Base-by-base conservation (phyloP, 805 yeast species). In the Priceomyces fermenticarens region DNA sequence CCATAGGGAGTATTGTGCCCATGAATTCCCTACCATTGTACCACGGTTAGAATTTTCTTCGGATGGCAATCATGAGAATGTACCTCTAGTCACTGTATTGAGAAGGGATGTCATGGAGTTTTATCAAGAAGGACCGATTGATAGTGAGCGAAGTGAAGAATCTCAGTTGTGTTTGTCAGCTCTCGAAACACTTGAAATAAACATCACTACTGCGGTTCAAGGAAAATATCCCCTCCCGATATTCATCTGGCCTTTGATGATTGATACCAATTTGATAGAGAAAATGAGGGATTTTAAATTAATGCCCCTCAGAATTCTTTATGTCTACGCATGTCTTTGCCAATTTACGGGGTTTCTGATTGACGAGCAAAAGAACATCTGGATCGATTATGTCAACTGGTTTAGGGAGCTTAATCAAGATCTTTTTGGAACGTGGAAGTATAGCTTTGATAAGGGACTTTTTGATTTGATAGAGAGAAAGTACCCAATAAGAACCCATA, bases 211-310 rank as follows among this genome's bases (percentile, higher is more conserved):
- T 7, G 39, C 56, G 3, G 41, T 46, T 2, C 28, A 30, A 15
- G 39, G 36, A 15, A 52, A 57, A 39, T 55, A 53, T 37, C 68
- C 69, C 2, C 45, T 63, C 10, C 72, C 72, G 5, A 33, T 65
- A 5, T 63, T 52, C 43, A 46, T 57, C 39, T 62, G 65, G 55
- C 33, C 60, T 7, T 40, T 61, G 7, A 10, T 53, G 10, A 9
- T 58, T 10, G 40, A 44, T 2, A 41, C 43, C 3, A 45, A 45
- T 4, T 57, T 55, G 33, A 42, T 44, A 4, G 47, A 36, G 7
- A 38, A 63, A 42, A 43, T 60, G 4, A 47, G 59, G 30, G 12
- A 17, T 2, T 47, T 54, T 28, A 43, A 62, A 32, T 52, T 43
- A 30, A 52, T 54, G 30, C 67, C 69, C 0, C 42, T 61, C 15